Conservation (phyloP, 1,284 basidiomycete species). For the Ceratobasidium sp. region DNA sequence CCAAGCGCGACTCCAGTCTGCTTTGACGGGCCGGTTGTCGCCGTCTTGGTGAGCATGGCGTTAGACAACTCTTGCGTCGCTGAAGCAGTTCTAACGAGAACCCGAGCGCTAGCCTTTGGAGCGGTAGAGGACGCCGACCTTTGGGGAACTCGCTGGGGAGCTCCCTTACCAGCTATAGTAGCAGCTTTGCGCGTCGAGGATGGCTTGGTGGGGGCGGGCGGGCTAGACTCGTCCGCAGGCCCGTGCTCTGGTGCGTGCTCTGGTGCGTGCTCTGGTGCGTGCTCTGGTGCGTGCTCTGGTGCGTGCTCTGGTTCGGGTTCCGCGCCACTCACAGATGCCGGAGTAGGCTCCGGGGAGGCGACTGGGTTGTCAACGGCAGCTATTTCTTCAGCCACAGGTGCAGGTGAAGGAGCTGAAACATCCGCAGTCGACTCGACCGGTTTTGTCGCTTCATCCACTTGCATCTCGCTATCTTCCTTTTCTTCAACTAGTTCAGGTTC, state of each 20-base stretch:
- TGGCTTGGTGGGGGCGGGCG: slow-evolving; percentile 2
- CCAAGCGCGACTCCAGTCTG: neutral
- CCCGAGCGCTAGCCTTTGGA: neutral
- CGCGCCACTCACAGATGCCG: neutral
- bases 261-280: neutral
- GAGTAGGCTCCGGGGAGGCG: neutral
- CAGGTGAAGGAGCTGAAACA: slow-evolving; percentile 1
- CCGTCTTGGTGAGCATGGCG: neutral
- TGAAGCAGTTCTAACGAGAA: neutral
- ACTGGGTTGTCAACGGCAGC: neutral
- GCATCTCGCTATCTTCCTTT: slow-evolving; percentile 9
- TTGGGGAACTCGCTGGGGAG: slow-evolving; percentile 22
- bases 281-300: neutral
- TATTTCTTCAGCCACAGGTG: neutral
- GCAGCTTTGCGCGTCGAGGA: slow-evolving; percentile 6
- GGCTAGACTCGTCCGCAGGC: neutral
- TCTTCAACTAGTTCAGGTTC: slow-evolving; percentile 22
- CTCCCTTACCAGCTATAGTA: neutral
- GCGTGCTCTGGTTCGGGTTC: slow-evolving; percentile 1
- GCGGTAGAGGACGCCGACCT: neutral
- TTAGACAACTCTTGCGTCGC: slow-evolving; percentile 10
- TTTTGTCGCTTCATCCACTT: neutral
- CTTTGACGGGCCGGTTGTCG: neutral
- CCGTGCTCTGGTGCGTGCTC: neutral
- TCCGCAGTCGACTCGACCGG: neutral